phyloP scores from a whole-genome alignment of 106 monocot genomes.

The Dendrobium officinale region DNA sequence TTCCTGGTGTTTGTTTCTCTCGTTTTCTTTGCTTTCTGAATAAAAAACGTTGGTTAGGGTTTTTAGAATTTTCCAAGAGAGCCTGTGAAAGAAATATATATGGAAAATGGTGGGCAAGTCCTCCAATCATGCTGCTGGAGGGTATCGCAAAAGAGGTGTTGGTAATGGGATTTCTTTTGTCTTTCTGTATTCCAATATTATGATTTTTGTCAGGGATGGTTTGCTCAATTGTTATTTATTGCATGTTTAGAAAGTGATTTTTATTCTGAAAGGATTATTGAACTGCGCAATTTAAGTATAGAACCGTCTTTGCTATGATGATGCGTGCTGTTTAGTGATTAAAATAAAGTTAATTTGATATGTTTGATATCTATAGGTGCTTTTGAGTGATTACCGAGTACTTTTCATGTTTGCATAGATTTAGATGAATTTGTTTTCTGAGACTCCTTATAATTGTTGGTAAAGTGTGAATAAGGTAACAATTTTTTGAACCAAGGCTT shows the following conservation, averaged over 20 bases:
- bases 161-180: too few species aligned
- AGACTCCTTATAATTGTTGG: background rate
- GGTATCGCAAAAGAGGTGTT: background rate
- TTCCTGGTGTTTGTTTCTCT: background rate
- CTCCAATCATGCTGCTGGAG: background rate
- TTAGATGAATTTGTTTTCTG: background rate
- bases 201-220: background rate
- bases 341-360: background rate
- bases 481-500: background rate
- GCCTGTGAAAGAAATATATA: background rate
- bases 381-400: background rate
- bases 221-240: background rate
- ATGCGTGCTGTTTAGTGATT: background rate
- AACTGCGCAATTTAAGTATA: background rate
- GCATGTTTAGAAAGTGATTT: background rate
- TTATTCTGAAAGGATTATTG: too few species aligned
- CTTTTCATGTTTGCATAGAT: background rate
- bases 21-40: constrained; percentile 3
- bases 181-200: background rate
- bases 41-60: constrained; percentile 3
- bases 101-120: background rate
- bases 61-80: background rate
- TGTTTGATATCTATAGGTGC: background rate
- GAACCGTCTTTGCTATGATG: background rate
- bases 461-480: background rate